Conservation (phyloP, 805 yeast genomes). For the Starmerella davenportii region DNA sequence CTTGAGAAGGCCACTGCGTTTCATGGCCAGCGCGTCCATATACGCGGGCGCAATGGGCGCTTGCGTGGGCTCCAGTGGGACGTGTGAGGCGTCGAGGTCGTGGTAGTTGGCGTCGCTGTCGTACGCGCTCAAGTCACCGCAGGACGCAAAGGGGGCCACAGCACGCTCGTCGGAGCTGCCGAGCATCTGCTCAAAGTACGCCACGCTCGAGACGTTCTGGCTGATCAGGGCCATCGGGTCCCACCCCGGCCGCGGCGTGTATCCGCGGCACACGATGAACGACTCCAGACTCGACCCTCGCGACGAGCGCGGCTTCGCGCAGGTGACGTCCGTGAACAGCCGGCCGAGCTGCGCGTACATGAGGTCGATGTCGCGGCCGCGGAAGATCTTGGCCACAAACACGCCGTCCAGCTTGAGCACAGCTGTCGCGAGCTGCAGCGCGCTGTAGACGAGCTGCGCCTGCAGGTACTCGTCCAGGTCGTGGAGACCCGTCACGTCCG, state of each 20-base stretch:
- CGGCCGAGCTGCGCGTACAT: conserved; percentile 82
- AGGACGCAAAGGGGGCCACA: conserved; percentile 84
- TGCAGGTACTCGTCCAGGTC: conserved; percentile 94
- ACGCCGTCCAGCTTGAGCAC: conserved; percentile 75
- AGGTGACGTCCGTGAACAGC: conserved; percentile 67
- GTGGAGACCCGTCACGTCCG: conserved; percentile 94
- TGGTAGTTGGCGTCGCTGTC: conserved; percentile 91
- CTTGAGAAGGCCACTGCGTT: conserved; percentile 42
- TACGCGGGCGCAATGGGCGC: conserved; percentile 95
- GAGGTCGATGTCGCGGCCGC: conserved; percentile 90
- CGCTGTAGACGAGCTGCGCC: conserved; percentile 82
- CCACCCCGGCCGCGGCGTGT: conserved; percentile 73
- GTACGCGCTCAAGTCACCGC: conserved; percentile 75
- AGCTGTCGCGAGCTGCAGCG: conserved; percentile 80
- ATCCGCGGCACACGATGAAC: conserved; percentile 80
- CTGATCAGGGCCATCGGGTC: conserved; percentile 30
- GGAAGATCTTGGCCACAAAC: conserved; percentile 87
- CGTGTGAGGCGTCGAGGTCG: conserved; percentile 26
- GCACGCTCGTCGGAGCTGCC: conserved; percentile 32
- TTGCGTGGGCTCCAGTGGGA: conserved; percentile 77
- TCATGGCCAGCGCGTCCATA: conserved; percentile 75
- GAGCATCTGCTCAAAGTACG: conserved; percentile 44
- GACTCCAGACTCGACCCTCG: conserved; percentile 90
- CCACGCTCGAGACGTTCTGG: conserved; percentile 43
- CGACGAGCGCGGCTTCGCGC: conserved; percentile 93